Conservation (phyloP, 1,284 basidiomycete genomes). For the Cryptococcus jaspeensis region DNA sequence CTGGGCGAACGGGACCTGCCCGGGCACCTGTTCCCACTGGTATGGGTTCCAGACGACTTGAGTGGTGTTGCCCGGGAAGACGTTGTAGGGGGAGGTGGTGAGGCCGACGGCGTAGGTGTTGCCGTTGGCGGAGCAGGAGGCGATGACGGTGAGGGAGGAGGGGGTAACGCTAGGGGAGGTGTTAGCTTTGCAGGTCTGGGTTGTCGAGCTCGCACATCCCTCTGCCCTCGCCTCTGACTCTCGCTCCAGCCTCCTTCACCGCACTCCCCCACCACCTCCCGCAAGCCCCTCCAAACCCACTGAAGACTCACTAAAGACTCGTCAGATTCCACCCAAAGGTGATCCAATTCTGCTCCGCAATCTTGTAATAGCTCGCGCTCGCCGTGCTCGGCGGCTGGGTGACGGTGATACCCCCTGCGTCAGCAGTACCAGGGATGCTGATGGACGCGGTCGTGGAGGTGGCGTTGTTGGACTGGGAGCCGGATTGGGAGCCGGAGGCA, state of each 20-base stretch:
- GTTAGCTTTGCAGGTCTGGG: not conserved
- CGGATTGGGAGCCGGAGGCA: conserved; percentile 6
- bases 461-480: conserved; percentile 4
- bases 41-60: conserved; percentile 77
- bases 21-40: conserved; percentile 66
- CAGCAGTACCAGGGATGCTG: conserved; percentile 47
- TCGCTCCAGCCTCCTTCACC: no score
- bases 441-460: conserved; percentile 22
- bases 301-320: conserved; percentile 57
- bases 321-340: conserved; percentile 94
- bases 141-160: conserved; percentile 71
- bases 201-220: no score
- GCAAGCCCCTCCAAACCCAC: not conserved
- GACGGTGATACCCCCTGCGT: conserved; percentile 48
- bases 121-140: conserved; percentile 72
- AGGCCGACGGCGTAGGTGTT: conserved; percentile 86
- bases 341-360: conserved; percentile 68
- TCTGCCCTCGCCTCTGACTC: no score
- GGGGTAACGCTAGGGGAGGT: conserved; percentile 59
- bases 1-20: conserved; percentile 66
- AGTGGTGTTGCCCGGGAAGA: conserved; percentile 67
- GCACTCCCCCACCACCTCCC: no score
- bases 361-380: conserved; percentile 81
- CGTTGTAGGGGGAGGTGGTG: conserved; percentile 58
- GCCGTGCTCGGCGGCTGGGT: conserved; percentile 70